Evolutionary conservation across 257 asterid genomes (phyloP), one percentile per base, ranked within the genome.

Genomic region (Capsicum chinense): DNA sequence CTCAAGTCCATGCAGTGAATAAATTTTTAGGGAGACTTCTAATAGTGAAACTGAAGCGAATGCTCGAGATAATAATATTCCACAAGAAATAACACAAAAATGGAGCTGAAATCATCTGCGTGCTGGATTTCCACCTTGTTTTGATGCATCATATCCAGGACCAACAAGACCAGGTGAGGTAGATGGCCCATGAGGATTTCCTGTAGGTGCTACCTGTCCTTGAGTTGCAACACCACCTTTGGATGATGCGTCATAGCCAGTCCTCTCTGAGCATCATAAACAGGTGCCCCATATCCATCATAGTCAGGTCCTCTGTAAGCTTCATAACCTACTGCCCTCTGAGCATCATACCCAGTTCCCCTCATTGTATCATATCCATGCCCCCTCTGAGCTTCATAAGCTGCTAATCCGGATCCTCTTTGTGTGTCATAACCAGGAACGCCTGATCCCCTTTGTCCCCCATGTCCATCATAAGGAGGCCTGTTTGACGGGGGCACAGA

Each of bases 101-200:
- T 54, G 15, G 64, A 54, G 26, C 81, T 78, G 64, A 1, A 78
- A 78, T 92, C 91, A 93, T 85, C 94, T 89, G 10, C 85, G 92
- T 57, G 35, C 87, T 13, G 92, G 87, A 74, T 92, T 90, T 83
- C 90, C 96, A 64, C 97, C 93, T 79, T 88, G 89, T 21, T 88
- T 63, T 26, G 81, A 84, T 7, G 81, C 82, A 81, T 93, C 97
- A 79, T 90, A 87, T 47, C 92, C 97, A 15, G 86, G 80, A 83
- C 86, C 93, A 21, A 85, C 88, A 79, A 86, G 88, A 70, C 85
- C 60, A 57, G 89, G 87, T 5, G 91, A 92, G 21, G 91, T 68
- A 69, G 93, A 84, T 56, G 91, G 88, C 8, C 84, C 88, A 85
- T 89, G 88, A 64, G 87, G 83, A 21, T 87, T 90, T 33, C 87